phyloP scores from a whole-genome alignment of 2,329 filamentous ascomycete genomes.

The Elsinoe necatrix region DNA sequence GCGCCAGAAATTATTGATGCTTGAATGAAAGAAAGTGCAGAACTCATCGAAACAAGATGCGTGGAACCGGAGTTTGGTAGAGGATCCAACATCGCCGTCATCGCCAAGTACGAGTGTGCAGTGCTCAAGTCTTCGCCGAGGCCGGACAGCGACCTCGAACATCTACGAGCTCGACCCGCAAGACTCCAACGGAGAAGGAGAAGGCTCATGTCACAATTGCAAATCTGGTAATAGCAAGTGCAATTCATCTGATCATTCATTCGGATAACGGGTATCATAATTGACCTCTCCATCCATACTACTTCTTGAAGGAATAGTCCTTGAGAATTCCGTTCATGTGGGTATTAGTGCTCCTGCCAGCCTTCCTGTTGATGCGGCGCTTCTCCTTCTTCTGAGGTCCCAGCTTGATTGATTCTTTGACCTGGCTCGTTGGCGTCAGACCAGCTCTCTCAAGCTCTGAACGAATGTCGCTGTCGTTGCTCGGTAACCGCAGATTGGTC shows the following conservation, averaged over 20 bases:
- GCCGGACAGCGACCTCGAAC: neutral
- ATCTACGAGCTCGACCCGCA: neutral
- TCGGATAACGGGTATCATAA: neutral
- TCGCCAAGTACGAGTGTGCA: neutral
- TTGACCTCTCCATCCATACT: neutral
- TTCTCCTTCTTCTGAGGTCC: slow-evolving; percentile 55
- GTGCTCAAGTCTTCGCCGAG: neutral
- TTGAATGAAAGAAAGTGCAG: neutral
- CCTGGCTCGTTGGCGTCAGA: slow-evolving; percentile 76
- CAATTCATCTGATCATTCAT: neutral
- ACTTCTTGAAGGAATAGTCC: slow-evolving; percentile 48
- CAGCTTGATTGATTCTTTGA: slow-evolving; percentile 53
- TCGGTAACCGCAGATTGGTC: slow-evolving; percentile 70
- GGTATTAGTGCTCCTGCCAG: slow-evolving; percentile 75
- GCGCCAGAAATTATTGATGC: neutral
- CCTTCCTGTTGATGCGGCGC: slow-evolving; percentile 64
- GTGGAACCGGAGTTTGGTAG: neutral
- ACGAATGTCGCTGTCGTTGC: slow-evolving; percentile 62
- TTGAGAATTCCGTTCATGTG: slow-evolving; percentile 79
- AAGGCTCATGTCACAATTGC: too few relatives aligned
- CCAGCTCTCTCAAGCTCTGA: slow-evolving; percentile 67
- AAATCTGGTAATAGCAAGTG: neutral
- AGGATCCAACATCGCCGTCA: neutral
- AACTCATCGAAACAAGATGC: slow-evolving; percentile 1
- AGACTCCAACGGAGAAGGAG: too few relatives aligned